A percentile compares a stretch with the other conserved stretches of the same genome.
phyloP scores from a whole-genome alignment of 2,329 filamentous ascomycete genomes.

The Eutypella sp. region DNA sequence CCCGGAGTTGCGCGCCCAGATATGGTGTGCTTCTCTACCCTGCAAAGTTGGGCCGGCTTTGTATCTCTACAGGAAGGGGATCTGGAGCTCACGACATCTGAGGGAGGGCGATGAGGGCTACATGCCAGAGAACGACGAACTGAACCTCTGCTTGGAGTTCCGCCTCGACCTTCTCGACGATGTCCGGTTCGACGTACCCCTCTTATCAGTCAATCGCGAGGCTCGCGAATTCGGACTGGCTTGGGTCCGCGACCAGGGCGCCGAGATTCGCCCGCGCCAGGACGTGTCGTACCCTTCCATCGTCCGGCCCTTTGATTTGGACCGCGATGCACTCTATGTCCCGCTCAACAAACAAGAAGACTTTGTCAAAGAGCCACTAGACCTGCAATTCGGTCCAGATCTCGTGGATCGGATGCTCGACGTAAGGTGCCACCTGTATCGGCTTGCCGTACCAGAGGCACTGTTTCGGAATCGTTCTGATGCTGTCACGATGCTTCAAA shows the following conservation, averaged over 20 bases:
- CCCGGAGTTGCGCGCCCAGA: conserved; percentile 1
- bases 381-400: too few species aligned
- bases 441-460: too few species aligned
- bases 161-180: conserved; percentile 6
- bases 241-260: conserved; percentile 12
- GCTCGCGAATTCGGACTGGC: conserved; percentile 10
- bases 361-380: not conserved
- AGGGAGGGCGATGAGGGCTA: conserved; percentile 6
- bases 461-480: too few species aligned
- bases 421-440: too few species aligned
- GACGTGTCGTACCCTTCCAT: conserved; percentile 1
- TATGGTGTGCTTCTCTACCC: conserved; percentile 6
- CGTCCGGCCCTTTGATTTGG: conserved; percentile 2
- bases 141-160: conserved; percentile 12
- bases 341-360: not conserved
- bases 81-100: conserved; percentile 9
- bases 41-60: conserved; percentile 5
- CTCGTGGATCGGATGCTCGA: not conserved
- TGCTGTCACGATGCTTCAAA: too few species aligned
- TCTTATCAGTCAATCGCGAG: conserved; percentile 16
- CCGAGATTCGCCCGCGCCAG: not conserved
- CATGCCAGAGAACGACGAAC: conserved; percentile 5
- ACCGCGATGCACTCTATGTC: conserved; percentile 1
- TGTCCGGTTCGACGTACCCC: conserved; percentile 10
- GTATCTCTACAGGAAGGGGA: conserved; percentile 11